These are phyloP conservation scores for Fusarium robinianum DNA, from an alignment of 2,329 filamentous ascomycete species.

Conservation along the genomic window DNA sequence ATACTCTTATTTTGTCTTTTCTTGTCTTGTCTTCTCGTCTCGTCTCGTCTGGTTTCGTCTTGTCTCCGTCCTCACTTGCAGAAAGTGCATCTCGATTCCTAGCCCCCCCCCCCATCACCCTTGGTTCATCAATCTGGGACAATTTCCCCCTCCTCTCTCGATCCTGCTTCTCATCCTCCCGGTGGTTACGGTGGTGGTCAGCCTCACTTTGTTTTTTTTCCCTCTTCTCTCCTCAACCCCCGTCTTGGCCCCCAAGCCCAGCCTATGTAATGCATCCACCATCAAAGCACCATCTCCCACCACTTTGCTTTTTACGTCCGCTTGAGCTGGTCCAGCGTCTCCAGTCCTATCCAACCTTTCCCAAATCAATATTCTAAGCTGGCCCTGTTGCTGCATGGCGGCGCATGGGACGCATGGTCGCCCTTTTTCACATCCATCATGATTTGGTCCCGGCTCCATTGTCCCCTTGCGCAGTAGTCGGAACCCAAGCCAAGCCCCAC, in stretches of 20 bases:
- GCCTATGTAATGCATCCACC: conserved; percentile 13
- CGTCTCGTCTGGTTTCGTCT: too few relatives aligned
- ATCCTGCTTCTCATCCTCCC: conserved; percentile 13
- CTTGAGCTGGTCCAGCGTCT: conserved; percentile 18
- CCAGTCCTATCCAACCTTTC: conserved; percentile 31
- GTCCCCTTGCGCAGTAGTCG: conserved; percentile 29
- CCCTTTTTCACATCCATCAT: conserved; percentile 16
- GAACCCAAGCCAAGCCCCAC: conserved; percentile 21
- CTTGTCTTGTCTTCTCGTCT: conserved; percentile 27
- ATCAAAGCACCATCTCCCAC: conserved; percentile 5
- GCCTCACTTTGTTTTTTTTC: conserved; percentile 33
- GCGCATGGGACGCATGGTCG: conserved; percentile 27
- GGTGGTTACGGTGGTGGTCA: conserved; percentile 24
- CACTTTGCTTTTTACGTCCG: conserved; percentile 28
- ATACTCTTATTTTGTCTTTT: conserved; percentile 25
- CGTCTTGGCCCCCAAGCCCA: conserved; percentile 7
- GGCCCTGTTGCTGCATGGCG: conserved; percentile 20
- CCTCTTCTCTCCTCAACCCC: conserved; percentile 26
- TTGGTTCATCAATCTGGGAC: conserved; percentile 3
- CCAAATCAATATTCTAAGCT: conserved; percentile 28
- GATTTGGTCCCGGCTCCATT: conserved; percentile 21
- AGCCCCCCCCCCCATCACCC: too few relatives aligned
- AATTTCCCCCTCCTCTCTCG: conserved; percentile 11
- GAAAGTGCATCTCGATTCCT: too few relatives aligned
- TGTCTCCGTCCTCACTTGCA: too few relatives aligned